phyloP scores from a whole-genome alignment of 176 grass and related monocot genomes.

The Cenchrus fungigraminus region DNA sequence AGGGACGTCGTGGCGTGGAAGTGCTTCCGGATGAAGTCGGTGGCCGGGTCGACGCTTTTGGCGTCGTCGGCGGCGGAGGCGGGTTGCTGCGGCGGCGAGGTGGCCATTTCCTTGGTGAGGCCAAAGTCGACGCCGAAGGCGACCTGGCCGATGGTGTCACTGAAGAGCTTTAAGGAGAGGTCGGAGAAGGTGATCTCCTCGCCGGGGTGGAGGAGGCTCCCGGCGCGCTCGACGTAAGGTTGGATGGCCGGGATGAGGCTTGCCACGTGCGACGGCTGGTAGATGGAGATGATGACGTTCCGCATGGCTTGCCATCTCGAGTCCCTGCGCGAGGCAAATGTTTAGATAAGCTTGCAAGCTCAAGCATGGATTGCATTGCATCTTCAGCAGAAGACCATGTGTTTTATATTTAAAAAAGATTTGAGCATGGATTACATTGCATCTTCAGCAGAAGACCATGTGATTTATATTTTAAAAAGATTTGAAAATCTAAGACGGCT shows the following conservation, averaged over 20 bases:
- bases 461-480: background rate
- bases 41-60: constrained; percentile 12
- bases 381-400: too few relatives aligned
- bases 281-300: constrained; percentile 59
- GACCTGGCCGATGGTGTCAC: constrained; percentile 25
- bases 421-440: too few relatives aligned
- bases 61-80: background rate
- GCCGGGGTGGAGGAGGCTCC: background rate
- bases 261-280: constrained; percentile 64
- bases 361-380: too few relatives aligned
- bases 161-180: constrained; percentile 24
- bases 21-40: constrained; percentile 49
- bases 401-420: too few relatives aligned
- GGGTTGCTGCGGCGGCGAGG: background rate
- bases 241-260: constrained; percentile 59
- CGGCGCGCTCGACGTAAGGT: constrained; percentile 14
- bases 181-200: constrained; percentile 45
- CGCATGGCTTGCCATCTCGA: constrained; percentile 61
- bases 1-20: constrained; percentile 50
- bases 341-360: background rate
- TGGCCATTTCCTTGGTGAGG: constrained; percentile 38
- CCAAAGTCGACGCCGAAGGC: constrained; percentile 40
- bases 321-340: constrained; percentile 32
- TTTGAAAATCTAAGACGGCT: too few relatives aligned
- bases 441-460: background rate